Base-by-base conservation (phyloP, 768 basidiomycete genomes). In the Calocybe gangraenosa region DNA sequence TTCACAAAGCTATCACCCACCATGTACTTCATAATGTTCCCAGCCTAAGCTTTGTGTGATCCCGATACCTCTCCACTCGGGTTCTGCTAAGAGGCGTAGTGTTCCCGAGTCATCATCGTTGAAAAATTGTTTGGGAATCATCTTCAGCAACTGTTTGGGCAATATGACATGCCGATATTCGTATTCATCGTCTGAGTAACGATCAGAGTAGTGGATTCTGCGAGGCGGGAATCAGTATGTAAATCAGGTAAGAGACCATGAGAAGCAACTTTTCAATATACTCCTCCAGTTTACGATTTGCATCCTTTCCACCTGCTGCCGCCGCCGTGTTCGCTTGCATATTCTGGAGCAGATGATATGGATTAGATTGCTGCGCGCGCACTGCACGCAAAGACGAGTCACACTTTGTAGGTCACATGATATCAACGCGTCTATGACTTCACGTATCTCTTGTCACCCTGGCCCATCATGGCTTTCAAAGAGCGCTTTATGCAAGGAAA, bases 151-250 rank as follows among this genome's bases (percentile, higher is more conserved):
- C 46, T 87, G 88, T 62, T 96, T 96, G 5, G 95, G 95, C 15
- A 99, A 71, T 55, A 96, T 96, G 54, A 99, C 95, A 65, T 98
- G 95, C 46, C 92, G 87, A 63, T 97, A 98, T 73, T 98, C 94
- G 65, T 78, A 96, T 52, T 78, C 68, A 64, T 95, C 91, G 65
- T 98, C 94, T 7, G 88, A 79, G 64, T 97, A 93, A 51, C 89
- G 83, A 65, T 92, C 88, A 49, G 90, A 92, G 61, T 92, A 92
- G 59, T 90, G 84, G 56, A 92, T 92, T 63, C 89, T 92, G 47
- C 32, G 53, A 44, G 39, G 46, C 21, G 13, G 6, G 5, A 35
- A 51, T 53, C 35, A 49, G 45, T 53, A 56, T 46, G 46, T 49
- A 52, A 45, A 47, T 46, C 45, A 33, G 39, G 37, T 14, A 36